Base-by-base conservation (phyloP, 805 yeast species). In the Saturnispora hagleri region DNA sequence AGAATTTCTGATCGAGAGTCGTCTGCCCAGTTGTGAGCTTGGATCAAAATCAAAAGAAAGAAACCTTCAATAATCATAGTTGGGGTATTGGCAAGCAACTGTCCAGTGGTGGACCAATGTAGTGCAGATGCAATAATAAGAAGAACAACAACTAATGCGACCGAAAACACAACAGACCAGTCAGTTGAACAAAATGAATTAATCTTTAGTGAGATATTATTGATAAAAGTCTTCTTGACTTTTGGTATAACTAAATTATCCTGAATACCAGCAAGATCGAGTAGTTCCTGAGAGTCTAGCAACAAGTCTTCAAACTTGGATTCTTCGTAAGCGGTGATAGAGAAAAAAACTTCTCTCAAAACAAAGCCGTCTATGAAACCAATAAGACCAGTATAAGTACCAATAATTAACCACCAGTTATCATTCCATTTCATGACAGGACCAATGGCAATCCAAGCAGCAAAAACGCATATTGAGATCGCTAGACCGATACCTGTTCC, bases 381-480 rank as follows among this genome's bases (percentile, higher is more conserved):
- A 41, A 72, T 62, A 22, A 73, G 60, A 18, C 77, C 77, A 0
- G 76, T 70, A 53, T 73, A 73, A 2, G 77, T 72, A 46, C 77
- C 77, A 54, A 71, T 72, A 41, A 73, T 70, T 42, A 73, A 59
- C 75, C 75, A 73, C 77, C 76, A 73, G 51, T 70, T 62, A 46
- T 63, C 66, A 56, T 57, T 56, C 68, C 69, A 73, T 33, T 58
- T 27, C 70, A 73, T 62, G n/a, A 61, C 50, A 40, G 57, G 47
- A 42, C 77, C 77, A 34, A 71, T 60, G 22, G 60, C 59, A 17
- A 71, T 17, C 77, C 77, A 73, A 20, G 57, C 66, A 13, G 57
- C 58, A 49, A 73, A 64, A 10, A 66, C 75, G 24, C 53, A 55
- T 17, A 60, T 36, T 15, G 71, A 65, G 42, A 73, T 60, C 4